phyloP scores from a whole-genome alignment of 2,329 filamentous ascomycete genomes.

The Fusarium goolgardi region DNA sequence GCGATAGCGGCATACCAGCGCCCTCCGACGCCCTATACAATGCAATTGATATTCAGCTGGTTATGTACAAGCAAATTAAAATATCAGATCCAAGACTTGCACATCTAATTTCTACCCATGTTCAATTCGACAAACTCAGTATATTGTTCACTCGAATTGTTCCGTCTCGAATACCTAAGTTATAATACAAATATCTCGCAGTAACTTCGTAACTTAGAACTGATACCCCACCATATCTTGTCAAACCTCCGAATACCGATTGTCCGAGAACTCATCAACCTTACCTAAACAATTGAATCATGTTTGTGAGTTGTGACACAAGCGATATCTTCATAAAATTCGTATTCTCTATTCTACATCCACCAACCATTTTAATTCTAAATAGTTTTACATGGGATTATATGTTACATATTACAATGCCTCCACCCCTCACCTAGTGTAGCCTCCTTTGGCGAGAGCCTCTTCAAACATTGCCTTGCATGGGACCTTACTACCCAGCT shows the following conservation, averaged over 20 bases:
- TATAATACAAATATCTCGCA: conserved; percentile 7
- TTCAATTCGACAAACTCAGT: too few relatives aligned
- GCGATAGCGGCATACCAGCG: conserved; percentile 26
- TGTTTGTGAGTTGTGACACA: not conserved
- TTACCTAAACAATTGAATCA: not conserved
- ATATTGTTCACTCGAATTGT: not conserved
- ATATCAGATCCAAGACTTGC: not conserved
- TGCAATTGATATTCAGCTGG: not conserved
- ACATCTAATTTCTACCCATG: not conserved
- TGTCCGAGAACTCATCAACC: not conserved
- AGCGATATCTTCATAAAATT: not conserved
- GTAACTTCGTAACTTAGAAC: not conserved
- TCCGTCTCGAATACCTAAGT: not conserved
- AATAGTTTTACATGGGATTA: conserved; percentile 31
- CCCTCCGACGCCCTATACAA: not conserved
- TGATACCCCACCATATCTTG: conserved; percentile 15
- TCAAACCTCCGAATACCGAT: conserved; percentile 11
- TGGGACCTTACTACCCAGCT: conserved; percentile 82
- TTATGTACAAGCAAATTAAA: not conserved
- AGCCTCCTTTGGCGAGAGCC: conserved; percentile 57
- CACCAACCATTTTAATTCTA: conserved; percentile 25
- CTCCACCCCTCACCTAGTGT: conserved; percentile 27
- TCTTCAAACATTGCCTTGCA: conserved; percentile 83
- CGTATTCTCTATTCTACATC: conserved; percentile 23
- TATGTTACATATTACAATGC: conserved; percentile 30